phyloP scores from a whole-genome alignment of 306 rosid genomes.

The Comarum palustre region DNA sequence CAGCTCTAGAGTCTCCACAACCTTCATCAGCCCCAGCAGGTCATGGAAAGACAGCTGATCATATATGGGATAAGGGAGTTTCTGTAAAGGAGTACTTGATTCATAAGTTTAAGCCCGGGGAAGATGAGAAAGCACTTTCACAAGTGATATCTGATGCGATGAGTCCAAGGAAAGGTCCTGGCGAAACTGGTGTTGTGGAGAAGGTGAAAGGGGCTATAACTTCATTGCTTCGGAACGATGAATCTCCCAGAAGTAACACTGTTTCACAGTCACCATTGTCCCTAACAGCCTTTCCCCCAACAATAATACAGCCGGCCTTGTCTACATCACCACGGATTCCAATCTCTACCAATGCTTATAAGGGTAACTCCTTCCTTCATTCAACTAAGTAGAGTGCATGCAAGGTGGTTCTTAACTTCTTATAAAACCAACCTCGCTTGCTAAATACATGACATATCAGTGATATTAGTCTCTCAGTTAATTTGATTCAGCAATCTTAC shows the following conservation, averaged over 20 bases:
- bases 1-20: constrained; percentile 23
- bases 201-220: constrained; percentile 73
- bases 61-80: constrained; percentile 71
- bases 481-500: constrained; percentile 1
- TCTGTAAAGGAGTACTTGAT: constrained; percentile 68
- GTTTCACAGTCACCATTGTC: constrained; percentile 21
- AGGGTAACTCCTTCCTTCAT: constrained; percentile 39
- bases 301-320: constrained; percentile 11
- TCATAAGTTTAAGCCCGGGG: constrained; percentile 83
- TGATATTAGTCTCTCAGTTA: constrained; percentile 6
- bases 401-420: background rate
- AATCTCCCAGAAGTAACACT: constrained; percentile 17
- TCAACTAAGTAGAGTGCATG: background rate
- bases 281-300: too few species aligned
- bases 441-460: background rate
- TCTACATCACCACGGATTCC: constrained; percentile 34
- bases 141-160: constrained; percentile 70
- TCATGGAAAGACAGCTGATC: constrained; percentile 27
- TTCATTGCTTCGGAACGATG: constrained; percentile 61
- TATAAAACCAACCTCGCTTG: background rate
- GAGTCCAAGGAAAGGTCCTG: constrained; percentile 54
- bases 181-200: constrained; percentile 65
- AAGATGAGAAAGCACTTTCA: constrained; percentile 83
- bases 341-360: constrained; percentile 39
- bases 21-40: constrained; percentile 24